Conservation (phyloP, 192 early-diverging fungal genomes). For the Linnemannia hyalina region DNA sequence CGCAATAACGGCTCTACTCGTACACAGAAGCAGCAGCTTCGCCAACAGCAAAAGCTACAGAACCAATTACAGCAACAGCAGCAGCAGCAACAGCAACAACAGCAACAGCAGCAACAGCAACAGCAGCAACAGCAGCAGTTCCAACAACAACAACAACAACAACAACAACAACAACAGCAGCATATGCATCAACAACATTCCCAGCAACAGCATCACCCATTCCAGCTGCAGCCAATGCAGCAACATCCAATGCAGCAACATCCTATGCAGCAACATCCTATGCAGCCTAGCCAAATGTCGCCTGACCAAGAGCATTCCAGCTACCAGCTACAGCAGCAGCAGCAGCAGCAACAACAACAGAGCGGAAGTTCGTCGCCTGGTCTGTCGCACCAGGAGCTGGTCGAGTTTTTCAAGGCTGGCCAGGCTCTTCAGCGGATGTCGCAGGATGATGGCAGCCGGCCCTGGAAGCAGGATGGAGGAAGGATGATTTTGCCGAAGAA, state of each 20-base stretch:
- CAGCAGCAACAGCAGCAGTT: constrained; percentile 38
- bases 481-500: constrained; percentile 56
- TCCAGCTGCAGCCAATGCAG: background rate
- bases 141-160: constrained; percentile 15
- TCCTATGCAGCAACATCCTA: constrained; percentile 13
- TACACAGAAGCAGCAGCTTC: constrained; percentile 48
- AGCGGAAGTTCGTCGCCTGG: constrained; percentile 22
- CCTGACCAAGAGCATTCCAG: constrained; percentile 15
- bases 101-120: constrained; percentile 20
- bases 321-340: background rate
- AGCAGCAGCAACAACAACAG: constrained; percentile 2
- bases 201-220: background rate
- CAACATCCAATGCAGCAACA: constrained; percentile 22
- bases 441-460: constrained; percentile 61
- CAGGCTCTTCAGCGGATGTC: constrained; percentile 61
- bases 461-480: constrained; percentile 50
- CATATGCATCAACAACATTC: constrained; percentile 7
- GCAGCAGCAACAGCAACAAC: constrained; percentile 23
- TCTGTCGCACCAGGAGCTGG: constrained; percentile 47
- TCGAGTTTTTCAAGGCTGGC: constrained; percentile 54
- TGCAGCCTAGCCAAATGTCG: background rate
- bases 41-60: constrained; percentile 46
- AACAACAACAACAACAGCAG: constrained; percentile 26
- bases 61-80: constrained; percentile 40
- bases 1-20: constrained; percentile 35